These are phyloP conservation scores for Agastache rugosa DNA, from an alignment of 257 asterid species.

Conservation along the genomic window DNA sequence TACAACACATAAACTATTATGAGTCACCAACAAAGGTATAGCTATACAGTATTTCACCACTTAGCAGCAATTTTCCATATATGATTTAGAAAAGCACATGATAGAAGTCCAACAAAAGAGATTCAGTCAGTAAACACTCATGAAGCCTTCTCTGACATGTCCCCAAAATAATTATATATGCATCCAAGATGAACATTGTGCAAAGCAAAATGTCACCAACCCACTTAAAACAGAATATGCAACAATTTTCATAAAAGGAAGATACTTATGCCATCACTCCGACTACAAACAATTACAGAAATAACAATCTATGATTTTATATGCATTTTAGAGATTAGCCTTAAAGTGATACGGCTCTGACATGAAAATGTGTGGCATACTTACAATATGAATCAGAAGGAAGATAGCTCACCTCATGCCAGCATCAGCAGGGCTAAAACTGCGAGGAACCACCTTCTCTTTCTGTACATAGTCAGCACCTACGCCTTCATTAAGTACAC, in stretches of 20 bases:
- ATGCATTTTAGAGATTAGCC: conserved; percentile 3
- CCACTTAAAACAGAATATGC: conserved; percentile 23
- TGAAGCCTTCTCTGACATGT: conserved; percentile 22
- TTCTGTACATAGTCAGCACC: conserved; percentile 99
- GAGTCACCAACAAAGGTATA: neutral
- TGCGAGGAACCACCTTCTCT: conserved; percentile 86
- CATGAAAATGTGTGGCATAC: neutral
- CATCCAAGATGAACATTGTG: neutral
- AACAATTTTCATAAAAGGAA: neutral
- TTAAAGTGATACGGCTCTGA: neutral
- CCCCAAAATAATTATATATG: neutral
- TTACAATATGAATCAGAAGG: conserved; percentile 15
- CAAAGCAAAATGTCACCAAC: conserved; percentile 10
- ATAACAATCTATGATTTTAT: neutral
- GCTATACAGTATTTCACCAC: conserved; percentile 1
- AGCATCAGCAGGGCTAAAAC: conserved; percentile 67
- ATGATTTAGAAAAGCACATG: neutral
- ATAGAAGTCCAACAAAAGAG: conserved; percentile 12
- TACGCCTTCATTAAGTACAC: conserved; percentile 87
- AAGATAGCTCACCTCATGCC: conserved; percentile 67
- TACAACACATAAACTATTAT: conserved; percentile 10
- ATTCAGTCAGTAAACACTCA: neutral
- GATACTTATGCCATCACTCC: conserved; percentile 23
- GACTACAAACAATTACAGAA: neutral
- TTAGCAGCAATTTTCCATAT: conserved; percentile 14